Evolutionary conservation across 345 rosid species (phyloP), one percentile per base, ranked within the genome.

Genomic region (Punica granatum): DNA sequence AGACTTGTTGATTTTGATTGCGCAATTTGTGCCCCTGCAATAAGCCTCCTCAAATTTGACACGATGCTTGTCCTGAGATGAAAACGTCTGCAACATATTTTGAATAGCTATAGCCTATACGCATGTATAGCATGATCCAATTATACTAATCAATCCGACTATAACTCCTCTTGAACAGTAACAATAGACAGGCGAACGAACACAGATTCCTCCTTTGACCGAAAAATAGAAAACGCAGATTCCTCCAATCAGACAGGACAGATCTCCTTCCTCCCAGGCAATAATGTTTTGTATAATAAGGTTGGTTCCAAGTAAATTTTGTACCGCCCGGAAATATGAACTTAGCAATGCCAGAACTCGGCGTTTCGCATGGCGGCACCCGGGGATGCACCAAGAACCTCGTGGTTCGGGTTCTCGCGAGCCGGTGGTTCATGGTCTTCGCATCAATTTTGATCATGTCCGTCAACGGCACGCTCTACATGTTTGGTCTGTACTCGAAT

Each of bases 401-500:
- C n/a, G 39, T 33, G 32, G 5, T 32, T 42, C 70, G 67, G 44
- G 53, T 72, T 35, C 41, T 66, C 37, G 12, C 12, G 18, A 35
- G 72, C 25, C 53, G 54, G 51, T 69, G 72, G 72, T 69, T 69
- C 66, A 60, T 37, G 37, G 56, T 60, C 32, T 69, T 69, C 35
- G 72, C 66, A 4, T 69, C 72, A 30, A 37, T 69, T 54, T 35
- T 60, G 43, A 61, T 60, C 72, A 59, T 60, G 72, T 59, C 66
- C 11, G 66, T 61, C 23, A 48, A 54, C 26, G 72, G 72, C 32
- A 30, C 72, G 15, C 19, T 66, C 36, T 60, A 60, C 72, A 37
- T 69, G 66, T 69, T 69, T 12, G 72, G 66, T 18, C 53, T 69
- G 32, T 69, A 69, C 65, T 69, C 66, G 49, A 61, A 61, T 66